Evolutionary conservation across 108 stramenopile genomes (phyloP).

Genomic region (Skeletonema costatum): DNA sequence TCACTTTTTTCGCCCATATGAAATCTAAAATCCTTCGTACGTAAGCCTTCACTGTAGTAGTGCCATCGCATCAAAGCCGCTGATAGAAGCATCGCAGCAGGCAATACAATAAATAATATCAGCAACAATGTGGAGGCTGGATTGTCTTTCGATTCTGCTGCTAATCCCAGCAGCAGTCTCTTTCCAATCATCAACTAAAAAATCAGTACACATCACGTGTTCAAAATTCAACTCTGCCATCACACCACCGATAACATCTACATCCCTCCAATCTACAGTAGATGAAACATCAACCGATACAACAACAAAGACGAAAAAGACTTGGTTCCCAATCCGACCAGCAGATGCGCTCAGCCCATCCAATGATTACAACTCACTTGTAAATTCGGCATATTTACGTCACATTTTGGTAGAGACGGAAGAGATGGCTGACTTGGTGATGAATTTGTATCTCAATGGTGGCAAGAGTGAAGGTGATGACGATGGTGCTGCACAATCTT

Average conservation of each 20-base stretch:
- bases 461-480: slow-evolving; percentile 10
- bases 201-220: neutral
- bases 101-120: neutral
- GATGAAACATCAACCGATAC: slow-evolving; percentile 1
- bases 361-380: slow-evolving; percentile 50
- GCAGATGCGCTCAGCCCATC: slow-evolving; percentile 44
- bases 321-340: slow-evolving; percentile 45
- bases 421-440: slow-evolving; percentile 65
- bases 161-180: neutral
- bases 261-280: slow-evolving; percentile 8
- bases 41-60: no score
- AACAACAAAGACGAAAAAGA: slow-evolving; percentile 17
- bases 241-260: neutral
- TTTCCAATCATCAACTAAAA: neutral
- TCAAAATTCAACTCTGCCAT: neutral
- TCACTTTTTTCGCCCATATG: no score
- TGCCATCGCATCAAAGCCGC: no score
- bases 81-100: neutral
- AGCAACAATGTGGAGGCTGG: neutral
- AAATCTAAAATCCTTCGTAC: no score
- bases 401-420: slow-evolving; percentile 80
- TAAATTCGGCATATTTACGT: slow-evolving; percentile 44
- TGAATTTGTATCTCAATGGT: slow-evolving; percentile 49
- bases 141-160: neutral
- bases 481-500: slow-evolving; percentile 1